Conservation (phyloP, 352 stramenopile genomes). For the Proteromonas lacertae region DNA sequence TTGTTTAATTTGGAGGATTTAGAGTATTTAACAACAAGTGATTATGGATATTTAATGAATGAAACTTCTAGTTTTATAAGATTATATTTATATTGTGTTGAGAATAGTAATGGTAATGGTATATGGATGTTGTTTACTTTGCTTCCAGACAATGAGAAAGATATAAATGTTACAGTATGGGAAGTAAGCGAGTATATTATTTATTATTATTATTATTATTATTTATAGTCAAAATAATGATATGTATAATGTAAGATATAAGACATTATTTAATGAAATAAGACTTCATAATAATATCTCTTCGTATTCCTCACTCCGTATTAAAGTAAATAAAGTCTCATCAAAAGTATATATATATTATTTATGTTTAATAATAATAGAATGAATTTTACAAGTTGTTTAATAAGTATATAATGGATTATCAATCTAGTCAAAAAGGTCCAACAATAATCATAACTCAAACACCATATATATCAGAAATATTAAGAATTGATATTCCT, state of each 20-base stretch:
- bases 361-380: too few relatives aligned
- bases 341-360: too few relatives aligned
- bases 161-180: neutral
- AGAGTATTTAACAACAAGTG: neutral
- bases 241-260: constrained; percentile 30
- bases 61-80: neutral
- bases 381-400: too few relatives aligned
- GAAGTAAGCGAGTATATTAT: neutral
- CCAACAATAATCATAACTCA: too few relatives aligned
- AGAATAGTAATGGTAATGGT: neutral
- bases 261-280: constrained; percentile 50
- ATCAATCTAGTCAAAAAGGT: too few relatives aligned
- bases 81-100: neutral
- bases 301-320: too few relatives aligned
- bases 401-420: too few relatives aligned
- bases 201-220: neutral
- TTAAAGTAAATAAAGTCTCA: too few relatives aligned
- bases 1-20: neutral
- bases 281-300: constrained; percentile 37
- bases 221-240: neutral
- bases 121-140: neutral
- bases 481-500: neutral
- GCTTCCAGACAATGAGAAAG: neutral
- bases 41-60: neutral
- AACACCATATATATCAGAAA: neutral